Percentiles rank a stretch among this genome's conserved stretches.
Conservation (phyloP, 176 grass and related monocot genomes). For the Chrysopogon serrulatus region DNA sequence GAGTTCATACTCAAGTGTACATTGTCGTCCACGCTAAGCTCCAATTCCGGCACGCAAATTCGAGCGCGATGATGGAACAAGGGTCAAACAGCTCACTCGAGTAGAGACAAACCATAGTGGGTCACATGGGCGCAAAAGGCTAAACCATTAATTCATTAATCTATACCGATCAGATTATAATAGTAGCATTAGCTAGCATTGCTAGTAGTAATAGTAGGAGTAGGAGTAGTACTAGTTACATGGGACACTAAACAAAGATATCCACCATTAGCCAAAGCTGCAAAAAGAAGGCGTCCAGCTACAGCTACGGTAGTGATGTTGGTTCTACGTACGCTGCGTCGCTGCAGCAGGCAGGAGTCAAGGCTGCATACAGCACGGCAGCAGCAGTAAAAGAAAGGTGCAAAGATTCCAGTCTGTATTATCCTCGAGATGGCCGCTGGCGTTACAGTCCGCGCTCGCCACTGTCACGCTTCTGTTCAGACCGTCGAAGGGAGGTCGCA, state of each 20-base stretch:
- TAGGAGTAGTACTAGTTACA: conserved; percentile 16
- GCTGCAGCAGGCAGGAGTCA: neutral
- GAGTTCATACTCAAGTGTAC: no score
- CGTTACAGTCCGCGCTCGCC: neutral
- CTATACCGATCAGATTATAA: conserved; percentile 9
- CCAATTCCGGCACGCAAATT: conserved; percentile 7
- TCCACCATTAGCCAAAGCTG: conserved; percentile 27
- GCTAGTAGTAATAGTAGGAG: neutral
- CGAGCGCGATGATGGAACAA: neutral
- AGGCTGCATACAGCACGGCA: neutral
- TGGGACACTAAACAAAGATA: conserved; percentile 33
- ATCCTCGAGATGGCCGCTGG: neutral
- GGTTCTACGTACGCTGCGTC: neutral
- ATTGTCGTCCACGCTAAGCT: conserved; percentile 34
- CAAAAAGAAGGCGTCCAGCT: neutral
- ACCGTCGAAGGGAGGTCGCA: conserved; percentile 60
- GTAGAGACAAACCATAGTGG: neutral
- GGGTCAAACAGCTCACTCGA: neutral
- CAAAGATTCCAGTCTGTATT: conserved; percentile 42
- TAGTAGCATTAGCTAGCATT: neutral
- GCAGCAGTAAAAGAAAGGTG: neutral
- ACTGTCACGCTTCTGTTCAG: conserved; percentile 18
- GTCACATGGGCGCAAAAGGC: conserved; percentile 14
- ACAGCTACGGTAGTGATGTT: neutral
- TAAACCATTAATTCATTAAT: neutral